Evolutionary conservation across 768 basidiomycete genomes (phyloP), one percentile per base, ranked within the genome.

Genomic region (Cubamyces lactineus): DNA sequence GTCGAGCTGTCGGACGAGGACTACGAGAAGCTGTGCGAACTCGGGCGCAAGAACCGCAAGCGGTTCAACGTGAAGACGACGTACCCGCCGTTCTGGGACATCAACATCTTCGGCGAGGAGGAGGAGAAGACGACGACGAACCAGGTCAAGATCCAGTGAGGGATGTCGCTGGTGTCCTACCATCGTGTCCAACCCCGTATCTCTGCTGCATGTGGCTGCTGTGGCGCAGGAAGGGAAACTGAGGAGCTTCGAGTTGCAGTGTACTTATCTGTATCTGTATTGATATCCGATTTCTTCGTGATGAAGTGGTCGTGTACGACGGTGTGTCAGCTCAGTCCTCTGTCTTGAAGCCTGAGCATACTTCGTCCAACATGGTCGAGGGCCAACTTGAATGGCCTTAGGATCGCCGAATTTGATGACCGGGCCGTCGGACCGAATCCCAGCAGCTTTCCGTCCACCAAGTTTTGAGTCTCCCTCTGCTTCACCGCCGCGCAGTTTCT

Each of bases 71-170:
- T 82, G 57, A 91, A 91, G 0, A 76, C 74, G 69, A 79, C 75
- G 13, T 91, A 85, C 75, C 71, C 72, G 1, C 83, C 85, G 2
- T 75, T 74, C 63, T 94, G 92, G 91, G 80, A 85, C 68, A 83
- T 94, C 73, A 82, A 87, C 72, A 73, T 89, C 53, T 94, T 93
- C 71, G 78, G 78, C 45, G 88, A 91, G 71, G 77, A 78, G 21
- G 75, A 75, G 39, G 91, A 93, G 79, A 68, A 73, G 72, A 55
- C 51, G 1, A 76, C 77, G 1, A 67, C 66, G 19, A 53, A 72
- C 67, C 50, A 60, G 52, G 69, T 79, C 72, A 78, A 69, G 65
- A 67, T 78, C 57, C 66, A 19, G 16, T 78, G 45, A 64, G 48
- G 23, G 34, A 11, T 2, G 4, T 43, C 17, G 53, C 30, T 8